Conservation (phyloP, 2,329 filamentous ascomycete genomes). For the Clathrospora elynae region DNA sequence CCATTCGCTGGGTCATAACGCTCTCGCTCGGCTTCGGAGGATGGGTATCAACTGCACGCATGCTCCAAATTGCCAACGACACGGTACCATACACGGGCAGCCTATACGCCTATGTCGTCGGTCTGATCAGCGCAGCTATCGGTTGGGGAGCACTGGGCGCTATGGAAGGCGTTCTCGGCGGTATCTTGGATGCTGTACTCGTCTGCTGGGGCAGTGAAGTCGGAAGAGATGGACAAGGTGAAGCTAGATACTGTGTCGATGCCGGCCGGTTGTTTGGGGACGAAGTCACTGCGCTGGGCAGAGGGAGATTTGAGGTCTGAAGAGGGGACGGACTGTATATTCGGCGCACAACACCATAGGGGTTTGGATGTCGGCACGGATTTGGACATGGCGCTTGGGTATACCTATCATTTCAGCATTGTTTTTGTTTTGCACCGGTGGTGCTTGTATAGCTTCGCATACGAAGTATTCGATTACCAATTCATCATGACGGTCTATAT, state of each 20-base stretch:
- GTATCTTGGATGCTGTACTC: conserved; percentile 84
- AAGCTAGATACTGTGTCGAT: conserved; percentile 84
- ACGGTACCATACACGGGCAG: conserved; percentile 66
- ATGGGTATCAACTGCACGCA: conserved; percentile 92
- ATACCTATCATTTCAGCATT: conserved; percentile 11
- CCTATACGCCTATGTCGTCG: conserved; percentile 92
- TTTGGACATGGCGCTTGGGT: conserved; percentile 10
- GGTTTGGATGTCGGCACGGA: neutral
- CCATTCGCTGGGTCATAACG: conserved; percentile 89
- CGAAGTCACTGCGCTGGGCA: conserved; percentile 31
- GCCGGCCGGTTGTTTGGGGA: conserved; percentile 85
- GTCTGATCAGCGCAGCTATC: conserved; percentile 88
- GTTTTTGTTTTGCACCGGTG: neutral
- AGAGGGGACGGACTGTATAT: neutral
- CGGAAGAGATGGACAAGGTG: conserved; percentile 60
- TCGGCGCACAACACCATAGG: neutral
- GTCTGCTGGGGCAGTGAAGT: conserved; percentile 93
- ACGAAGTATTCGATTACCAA: too few relatives aligned
- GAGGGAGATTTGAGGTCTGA: conserved; percentile 38
- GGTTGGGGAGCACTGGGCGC: conserved; percentile 91
- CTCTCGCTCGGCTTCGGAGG: conserved; percentile 88
- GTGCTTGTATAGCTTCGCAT: neutral
- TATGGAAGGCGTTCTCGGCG: conserved; percentile 85
- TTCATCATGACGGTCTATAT: too few relatives aligned
- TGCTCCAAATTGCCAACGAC: conserved; percentile 67